Conservation (phyloP, 352 stramenopile species). For the Phytopythium vexans region DNA sequence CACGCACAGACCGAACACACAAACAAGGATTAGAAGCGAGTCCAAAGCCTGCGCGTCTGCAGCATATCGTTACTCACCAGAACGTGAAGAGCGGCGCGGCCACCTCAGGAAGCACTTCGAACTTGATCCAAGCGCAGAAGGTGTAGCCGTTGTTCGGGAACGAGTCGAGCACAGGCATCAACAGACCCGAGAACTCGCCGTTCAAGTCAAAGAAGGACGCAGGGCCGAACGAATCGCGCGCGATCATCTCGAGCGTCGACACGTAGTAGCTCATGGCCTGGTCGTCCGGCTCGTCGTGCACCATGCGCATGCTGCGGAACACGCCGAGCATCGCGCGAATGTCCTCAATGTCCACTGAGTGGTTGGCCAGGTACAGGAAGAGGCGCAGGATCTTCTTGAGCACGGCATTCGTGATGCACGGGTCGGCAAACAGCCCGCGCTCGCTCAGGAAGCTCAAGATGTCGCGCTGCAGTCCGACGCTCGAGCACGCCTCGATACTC, state of each 20-base stretch:
- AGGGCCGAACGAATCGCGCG: slow-evolving; percentile 74
- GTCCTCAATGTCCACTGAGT: slow-evolving; percentile 76
- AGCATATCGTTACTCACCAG: slow-evolving; percentile 28
- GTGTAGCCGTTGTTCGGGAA: slow-evolving; percentile 85
- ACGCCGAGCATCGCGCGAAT: slow-evolving; percentile 80
- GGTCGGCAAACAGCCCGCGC: slow-evolving; percentile 57
- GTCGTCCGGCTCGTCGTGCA: slow-evolving; percentile 68
- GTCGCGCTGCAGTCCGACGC: slow-evolving; percentile 66
- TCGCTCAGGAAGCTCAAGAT: slow-evolving; percentile 72
- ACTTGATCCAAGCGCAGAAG: slow-evolving; percentile 84
- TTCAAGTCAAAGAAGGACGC: slow-evolving; percentile 84
- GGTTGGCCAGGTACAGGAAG: slow-evolving; percentile 75
- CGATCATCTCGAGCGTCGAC: slow-evolving; percentile 84
- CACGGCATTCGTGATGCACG: slow-evolving; percentile 50
- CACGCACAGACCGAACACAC: slow-evolving; percentile 1
- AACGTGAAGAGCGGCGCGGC: slow-evolving; percentile 78
- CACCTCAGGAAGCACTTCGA: slow-evolving; percentile 68
- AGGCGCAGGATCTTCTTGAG: slow-evolving; percentile 77
- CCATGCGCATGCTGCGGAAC: slow-evolving; percentile 68
- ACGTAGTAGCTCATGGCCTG: slow-evolving; percentile 73
- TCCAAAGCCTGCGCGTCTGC: background rate
- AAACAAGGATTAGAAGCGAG: background rate
- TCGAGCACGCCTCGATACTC: slow-evolving; percentile 73
- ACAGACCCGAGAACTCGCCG: slow-evolving; percentile 68
- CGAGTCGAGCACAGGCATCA: slow-evolving; percentile 61